Percentiles rank a stretch among this genome's conserved stretches.
phyloP scores from a whole-genome alignment of 768 basidiomycete species.

The Xerocomus spinulosus region DNA sequence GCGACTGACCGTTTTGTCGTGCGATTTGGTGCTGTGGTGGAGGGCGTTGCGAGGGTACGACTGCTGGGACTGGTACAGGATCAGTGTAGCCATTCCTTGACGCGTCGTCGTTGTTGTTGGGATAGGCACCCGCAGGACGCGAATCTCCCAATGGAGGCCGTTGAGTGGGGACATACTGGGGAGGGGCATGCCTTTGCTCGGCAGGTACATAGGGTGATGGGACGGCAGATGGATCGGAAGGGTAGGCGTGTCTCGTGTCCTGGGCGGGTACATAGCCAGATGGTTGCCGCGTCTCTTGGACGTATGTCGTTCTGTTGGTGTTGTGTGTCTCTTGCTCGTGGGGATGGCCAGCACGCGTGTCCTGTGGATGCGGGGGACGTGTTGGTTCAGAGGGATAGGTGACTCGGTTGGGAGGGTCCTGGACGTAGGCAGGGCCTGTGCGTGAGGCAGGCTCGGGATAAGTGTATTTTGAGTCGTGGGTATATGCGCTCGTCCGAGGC shows the following conservation, averaged over 20 bases:
- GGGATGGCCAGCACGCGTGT: conserved; percentile 13
- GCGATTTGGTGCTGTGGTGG: conserved; percentile 20
- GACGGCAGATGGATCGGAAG: conserved; percentile 13
- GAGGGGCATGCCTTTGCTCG: conserved; percentile 19
- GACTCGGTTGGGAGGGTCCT: conserved; percentile 14
- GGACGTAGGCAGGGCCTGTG: conserved; percentile 9
- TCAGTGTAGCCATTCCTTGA: conserved; percentile 16
- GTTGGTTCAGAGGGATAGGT: conserved; percentile 14
- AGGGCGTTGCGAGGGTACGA: conserved; percentile 18
- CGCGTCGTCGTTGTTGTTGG: conserved; percentile 5
- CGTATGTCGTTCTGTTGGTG: conserved; percentile 9
- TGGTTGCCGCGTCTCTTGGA: conserved; percentile 19
- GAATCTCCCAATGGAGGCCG: conserved; percentile 22
- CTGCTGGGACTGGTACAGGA: conserved; percentile 8
- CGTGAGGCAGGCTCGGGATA: conserved; percentile 21
- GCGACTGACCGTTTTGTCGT: conserved; percentile 17
- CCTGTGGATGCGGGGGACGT: conserved; percentile 15
- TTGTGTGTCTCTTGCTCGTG: conserved; percentile 19
- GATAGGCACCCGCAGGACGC: conserved; percentile 17
- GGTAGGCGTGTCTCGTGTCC: conserved; percentile 20
- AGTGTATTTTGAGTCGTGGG: conserved; percentile 21
- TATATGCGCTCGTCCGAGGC: conserved; percentile 18
- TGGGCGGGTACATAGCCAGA: conserved; percentile 17
- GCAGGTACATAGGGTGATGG: conserved; percentile 13
- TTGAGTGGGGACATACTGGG: conserved; percentile 17